phyloP scores from a whole-genome alignment of 2,329 filamentous ascomycete species.

The Ceratocystis smalleyi region DNA sequence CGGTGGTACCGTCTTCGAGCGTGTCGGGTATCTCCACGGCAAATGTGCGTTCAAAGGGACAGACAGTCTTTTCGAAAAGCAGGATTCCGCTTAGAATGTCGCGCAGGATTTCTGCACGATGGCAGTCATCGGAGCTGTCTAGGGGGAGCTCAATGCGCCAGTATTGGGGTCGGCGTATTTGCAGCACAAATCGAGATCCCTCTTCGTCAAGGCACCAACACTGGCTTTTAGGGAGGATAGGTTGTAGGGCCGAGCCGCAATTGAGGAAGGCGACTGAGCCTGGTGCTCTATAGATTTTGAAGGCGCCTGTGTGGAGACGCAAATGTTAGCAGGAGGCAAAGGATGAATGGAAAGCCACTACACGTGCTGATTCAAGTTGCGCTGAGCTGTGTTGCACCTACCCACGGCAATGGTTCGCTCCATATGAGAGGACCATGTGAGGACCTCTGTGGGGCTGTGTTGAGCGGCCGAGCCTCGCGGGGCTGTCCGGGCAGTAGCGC shows the following conservation, averaged over 20 bases:
- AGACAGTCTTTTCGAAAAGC: slow-evolving; percentile 74
- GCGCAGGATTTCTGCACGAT: slow-evolving; percentile 51
- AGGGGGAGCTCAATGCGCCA: slow-evolving; percentile 75
- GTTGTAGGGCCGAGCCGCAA: slow-evolving; percentile 67
- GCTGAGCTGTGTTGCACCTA: slow-evolving; percentile 26
- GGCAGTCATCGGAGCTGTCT: slow-evolving; percentile 40
- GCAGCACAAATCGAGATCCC: slow-evolving; percentile 68
- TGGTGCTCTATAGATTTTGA: slow-evolving; percentile 73
- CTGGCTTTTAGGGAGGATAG: slow-evolving; percentile 78
- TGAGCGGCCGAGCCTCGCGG: slow-evolving; percentile 23
- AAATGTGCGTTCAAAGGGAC: slow-evolving; percentile 68
- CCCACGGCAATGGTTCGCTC: slow-evolving; percentile 70
- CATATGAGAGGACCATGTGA: slow-evolving; percentile 59
- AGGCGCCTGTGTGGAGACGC: slow-evolving; percentile 36
- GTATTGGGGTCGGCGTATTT: slow-evolving; percentile 68
- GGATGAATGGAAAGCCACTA: background rate
- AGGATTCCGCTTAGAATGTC: slow-evolving; percentile 55
- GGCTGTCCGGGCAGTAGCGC: slow-evolving; percentile 24
- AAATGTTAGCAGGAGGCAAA: background rate
- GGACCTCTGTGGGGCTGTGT: slow-evolving; percentile 37
- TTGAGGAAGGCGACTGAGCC: slow-evolving; percentile 78
- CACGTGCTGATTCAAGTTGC: background rate
- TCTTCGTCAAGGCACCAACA: slow-evolving; percentile 84
- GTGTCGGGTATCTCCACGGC: slow-evolving; percentile 57
- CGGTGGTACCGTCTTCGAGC: slow-evolving; percentile 24